phyloP scores from a whole-genome alignment of 352 stramenopile species.

The Globisporangium megalacanthum region DNA sequence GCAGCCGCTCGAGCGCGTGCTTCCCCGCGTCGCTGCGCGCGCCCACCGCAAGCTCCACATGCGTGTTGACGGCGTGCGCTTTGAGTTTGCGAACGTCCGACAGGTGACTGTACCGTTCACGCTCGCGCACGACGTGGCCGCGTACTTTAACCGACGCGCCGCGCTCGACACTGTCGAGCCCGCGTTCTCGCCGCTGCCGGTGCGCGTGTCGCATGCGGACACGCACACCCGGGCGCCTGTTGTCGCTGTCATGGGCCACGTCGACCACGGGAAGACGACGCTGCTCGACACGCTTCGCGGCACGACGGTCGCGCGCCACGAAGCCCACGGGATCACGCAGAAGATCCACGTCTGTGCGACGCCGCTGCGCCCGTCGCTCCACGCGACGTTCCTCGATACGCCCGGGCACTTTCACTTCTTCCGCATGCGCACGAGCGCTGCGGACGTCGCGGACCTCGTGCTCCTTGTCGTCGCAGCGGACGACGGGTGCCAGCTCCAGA shows the following conservation, averaged over 20 bases:
- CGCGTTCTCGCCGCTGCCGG: constrained; percentile 22
- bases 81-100: constrained; percentile 76
- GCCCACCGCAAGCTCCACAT: constrained; percentile 55
- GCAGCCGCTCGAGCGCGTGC: constrained; percentile 60
- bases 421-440: constrained; percentile 96
- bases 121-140: constrained; percentile 48
- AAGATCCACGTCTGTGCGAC: constrained; percentile 97
- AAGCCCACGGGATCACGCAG: constrained; percentile 99
- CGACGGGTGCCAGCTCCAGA: constrained; percentile 98
- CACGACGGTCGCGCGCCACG: constrained; percentile 86
- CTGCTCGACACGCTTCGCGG: constrained; percentile 95
- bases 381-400: constrained; percentile 98
- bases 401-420: constrained; percentile 99
- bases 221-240: constrained; percentile 86
- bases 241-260: constrained; percentile 99
- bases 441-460: constrained; percentile 97
- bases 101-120: constrained; percentile 67
- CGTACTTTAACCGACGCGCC: constrained; percentile 31
- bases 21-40: constrained; percentile 52
- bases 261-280: constrained; percentile 99
- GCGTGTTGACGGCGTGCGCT: constrained; percentile 33
- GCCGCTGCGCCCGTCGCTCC: constrained; percentile 60
- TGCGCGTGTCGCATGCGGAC: background rate
- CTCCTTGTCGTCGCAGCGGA: constrained; percentile 97
- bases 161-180: constrained; percentile 67